Conservation (phyloP, 768 basidiomycete genomes). For the Tylopilus balloui region DNA sequence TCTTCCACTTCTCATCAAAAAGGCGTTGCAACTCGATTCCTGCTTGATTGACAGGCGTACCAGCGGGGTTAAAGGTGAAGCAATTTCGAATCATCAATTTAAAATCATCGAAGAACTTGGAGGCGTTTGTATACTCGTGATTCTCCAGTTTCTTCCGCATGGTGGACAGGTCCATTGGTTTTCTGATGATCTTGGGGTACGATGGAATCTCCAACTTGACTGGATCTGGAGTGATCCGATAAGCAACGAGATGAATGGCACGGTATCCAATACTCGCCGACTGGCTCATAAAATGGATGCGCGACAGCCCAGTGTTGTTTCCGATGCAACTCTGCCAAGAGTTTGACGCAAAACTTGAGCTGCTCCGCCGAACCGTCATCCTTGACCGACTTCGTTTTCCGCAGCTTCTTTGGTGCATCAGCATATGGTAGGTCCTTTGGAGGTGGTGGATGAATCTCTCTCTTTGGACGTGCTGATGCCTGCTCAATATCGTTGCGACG, state of each 20-base stretch:
- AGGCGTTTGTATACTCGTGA: conserved; percentile 69
- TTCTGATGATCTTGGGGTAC: conserved; percentile 86
- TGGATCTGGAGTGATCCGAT: conserved; percentile 50
- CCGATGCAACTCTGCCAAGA: conserved; percentile 70
- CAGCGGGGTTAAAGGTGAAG: conserved; percentile 84
- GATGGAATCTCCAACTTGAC: conserved; percentile 72
- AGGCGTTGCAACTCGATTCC: conserved; percentile 80
- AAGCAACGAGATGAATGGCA: not conserved
- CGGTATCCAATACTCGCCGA: conserved; percentile 60
- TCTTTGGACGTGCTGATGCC: conserved; percentile 77
- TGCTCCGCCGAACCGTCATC: conserved; percentile 76
- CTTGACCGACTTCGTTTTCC: conserved; percentile 55
- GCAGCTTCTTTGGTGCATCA: conserved; percentile 66
- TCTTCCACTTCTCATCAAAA: conserved; percentile 92
- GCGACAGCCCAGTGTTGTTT: conserved; percentile 74
- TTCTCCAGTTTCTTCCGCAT: conserved; percentile 83
- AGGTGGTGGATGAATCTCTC: conserved; percentile 95
- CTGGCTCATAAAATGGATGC: conserved; percentile 88
- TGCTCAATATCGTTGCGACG: conserved; percentile 65
- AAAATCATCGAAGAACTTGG: conserved; percentile 86
- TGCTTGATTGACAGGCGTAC: conserved; percentile 81
- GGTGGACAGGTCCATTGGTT: conserved; percentile 91
- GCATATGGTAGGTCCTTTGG: conserved; percentile 86
- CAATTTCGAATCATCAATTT: conserved; percentile 95
- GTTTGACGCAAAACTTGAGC: conserved; percentile 73